Evolutionary conservation across 768 basidiomycete species (phyloP), one percentile per base, ranked within the genome.

Genomic region (Gloeopeniophorella convolvens): DNA sequence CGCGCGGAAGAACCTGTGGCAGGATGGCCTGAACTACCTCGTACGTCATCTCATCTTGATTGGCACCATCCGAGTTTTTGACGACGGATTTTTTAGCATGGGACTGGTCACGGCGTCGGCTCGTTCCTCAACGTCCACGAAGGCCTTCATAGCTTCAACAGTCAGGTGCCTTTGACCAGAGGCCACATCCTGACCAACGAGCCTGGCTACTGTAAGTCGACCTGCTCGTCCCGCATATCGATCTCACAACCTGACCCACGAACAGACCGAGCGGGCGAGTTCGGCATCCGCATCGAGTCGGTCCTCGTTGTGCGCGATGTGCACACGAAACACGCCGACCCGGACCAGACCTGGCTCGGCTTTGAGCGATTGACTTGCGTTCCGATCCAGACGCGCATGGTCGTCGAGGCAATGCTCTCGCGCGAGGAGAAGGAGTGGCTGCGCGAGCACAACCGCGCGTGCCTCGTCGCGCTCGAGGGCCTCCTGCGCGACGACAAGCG

Each of bases 181-280:
- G 96, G 96, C 10, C 83, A 96, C 66, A 82, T 94, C 59, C 81
- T 94, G 50, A 92, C 92, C 40, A 94, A 96, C 60, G 93, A 97
- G 68, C 95, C 93, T 40, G 93, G 92, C 0, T 94, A 82, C 68
- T 95, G 85, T 89, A 63, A 65, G 85, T 76, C 28, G 48, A 10
- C 33, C 35, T 20, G 21, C 3, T 13, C 13, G 27, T 3, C 39
- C 40, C 32, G 16, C n/a, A 9, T 1, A 3, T 9, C 24, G n/a
- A n/a, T 1, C 21, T 34, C 9, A 35, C 30, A 31, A n/a, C 31
- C 35, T 32, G 13, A 39, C 39, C 30, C 15, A 32, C 20, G 12
- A 32, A 26, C 39, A 68, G 87, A 94, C 65, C 75, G 80, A 26
- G 82, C 83, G 44, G 82, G 83, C 12, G 74, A 78, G 56, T 98